Percentiles rank a stretch among this genome's conserved stretches.
Evolutionary conservation across 2,329 filamentous ascomycete genomes (phyloP).

Genomic region (Aureobasidium vineae): DNA sequence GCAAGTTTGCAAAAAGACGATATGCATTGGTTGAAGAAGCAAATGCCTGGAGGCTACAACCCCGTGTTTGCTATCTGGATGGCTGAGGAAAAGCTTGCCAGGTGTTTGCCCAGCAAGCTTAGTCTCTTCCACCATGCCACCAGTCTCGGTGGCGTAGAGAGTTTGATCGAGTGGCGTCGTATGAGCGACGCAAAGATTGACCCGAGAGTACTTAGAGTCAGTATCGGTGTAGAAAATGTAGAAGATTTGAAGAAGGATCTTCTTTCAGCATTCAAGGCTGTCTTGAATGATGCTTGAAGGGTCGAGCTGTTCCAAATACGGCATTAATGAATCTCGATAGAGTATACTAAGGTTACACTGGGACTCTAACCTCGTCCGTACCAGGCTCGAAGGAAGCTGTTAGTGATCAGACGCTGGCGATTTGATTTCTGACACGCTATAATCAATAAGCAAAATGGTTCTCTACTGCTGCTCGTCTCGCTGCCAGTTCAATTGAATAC

Average conservation of each 20-base stretch:
- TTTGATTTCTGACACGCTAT: not conserved
- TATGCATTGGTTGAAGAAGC: slow-evolving; percentile 69
- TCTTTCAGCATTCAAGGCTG: slow-evolving; percentile 59
- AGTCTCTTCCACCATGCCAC: slow-evolving; percentile 91
- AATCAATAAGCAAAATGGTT: no score
- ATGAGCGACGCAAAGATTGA: slow-evolving; percentile 80
- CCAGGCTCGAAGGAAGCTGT: not conserved
- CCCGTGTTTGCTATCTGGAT: slow-evolving; percentile 80
- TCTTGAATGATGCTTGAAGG: slow-evolving; percentile 38
- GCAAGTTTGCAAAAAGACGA: slow-evolving; percentile 73
- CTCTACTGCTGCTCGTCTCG: no score
- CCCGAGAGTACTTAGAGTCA: slow-evolving; percentile 70
- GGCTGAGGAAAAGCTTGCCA: slow-evolving; percentile 61
- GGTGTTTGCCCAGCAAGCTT: slow-evolving; percentile 71
- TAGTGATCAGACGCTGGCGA: not conserved
- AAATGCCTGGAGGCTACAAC: slow-evolving; percentile 90
- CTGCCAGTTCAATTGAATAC: no score
- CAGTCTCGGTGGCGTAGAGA: slow-evolving; percentile 89
- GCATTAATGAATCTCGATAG: not conserved
- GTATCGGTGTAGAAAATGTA: slow-evolving; percentile 81
- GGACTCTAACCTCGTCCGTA: not conserved
- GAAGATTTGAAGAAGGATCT: slow-evolving; percentile 80
- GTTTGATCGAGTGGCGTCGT: slow-evolving; percentile 90
- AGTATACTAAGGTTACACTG: not conserved
- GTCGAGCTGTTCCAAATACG: not conserved